These are phyloP conservation scores for Oryza longistaminata DNA, from an alignment of 176 grass and related monocot species.

Conservation along the genomic window DNA sequence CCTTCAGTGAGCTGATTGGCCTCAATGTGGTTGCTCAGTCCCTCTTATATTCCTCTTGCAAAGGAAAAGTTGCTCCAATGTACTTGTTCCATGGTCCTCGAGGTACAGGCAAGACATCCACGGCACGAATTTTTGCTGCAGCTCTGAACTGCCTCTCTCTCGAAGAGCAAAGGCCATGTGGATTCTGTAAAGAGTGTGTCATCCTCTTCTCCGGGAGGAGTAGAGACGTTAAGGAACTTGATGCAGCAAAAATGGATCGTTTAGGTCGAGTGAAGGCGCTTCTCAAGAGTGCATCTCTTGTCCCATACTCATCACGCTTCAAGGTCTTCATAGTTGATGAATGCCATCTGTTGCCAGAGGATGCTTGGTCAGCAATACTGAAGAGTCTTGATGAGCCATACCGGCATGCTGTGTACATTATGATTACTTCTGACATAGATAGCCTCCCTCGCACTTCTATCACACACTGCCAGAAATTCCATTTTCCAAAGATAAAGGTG, in stretches of 20 bases:
- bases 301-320: constrained; percentile 82
- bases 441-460: constrained; percentile 62
- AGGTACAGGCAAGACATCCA: constrained; percentile 89
- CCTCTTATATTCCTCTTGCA: constrained; percentile 79
- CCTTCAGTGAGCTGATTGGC: constrained; percentile 90
- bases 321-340: constrained; percentile 94
- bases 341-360: constrained; percentile 78
- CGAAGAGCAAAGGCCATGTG: constrained; percentile 89
- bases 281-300: constrained; percentile 71
- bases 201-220: constrained; percentile 84
- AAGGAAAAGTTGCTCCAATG: constrained; percentile 92
- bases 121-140: constrained; percentile 84
- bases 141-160: constrained; percentile 89
- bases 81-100: constrained; percentile 93
- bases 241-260: constrained; percentile 77
- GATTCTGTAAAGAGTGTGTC: constrained; percentile 88
- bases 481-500: constrained; percentile 95
- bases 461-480: constrained; percentile 86
- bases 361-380: constrained; percentile 86
- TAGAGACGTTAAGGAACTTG: constrained; percentile 85
- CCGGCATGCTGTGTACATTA: constrained; percentile 78
- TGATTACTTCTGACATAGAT: constrained; percentile 90
- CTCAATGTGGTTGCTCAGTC: constrained; percentile 81
- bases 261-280: constrained; percentile 77
- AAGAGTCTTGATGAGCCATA: constrained; percentile 83